Evolutionary conservation across 257 asterid genomes (phyloP), one percentile per base, ranked within the genome.

Genomic region (Dorcoceras hygrometricum): DNA sequence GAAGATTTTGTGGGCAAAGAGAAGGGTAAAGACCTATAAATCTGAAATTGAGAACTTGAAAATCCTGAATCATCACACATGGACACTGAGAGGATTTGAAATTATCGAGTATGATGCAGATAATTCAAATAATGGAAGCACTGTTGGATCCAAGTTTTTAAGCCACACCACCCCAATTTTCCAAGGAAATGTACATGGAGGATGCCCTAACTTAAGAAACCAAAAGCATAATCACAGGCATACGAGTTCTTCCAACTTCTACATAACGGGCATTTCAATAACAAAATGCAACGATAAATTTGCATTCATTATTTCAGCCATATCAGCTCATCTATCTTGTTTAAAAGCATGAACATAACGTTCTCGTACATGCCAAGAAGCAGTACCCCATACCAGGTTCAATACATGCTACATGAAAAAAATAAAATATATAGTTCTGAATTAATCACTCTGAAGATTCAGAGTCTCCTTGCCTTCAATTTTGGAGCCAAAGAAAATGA

Each of bases 401-500:
- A 36, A 64, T 24, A 16, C 39, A 62, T 1, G 27, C 43, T 16
- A 55, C 36, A 60, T 12, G 0, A 32, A 46, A 46, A 63, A 54
- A 51, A 55, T 22, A 64, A 22, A 16, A 23, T 23, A 51, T 54
- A 66, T 48, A 18, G 55, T 51, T 32, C 26, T 3, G 32, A 25
- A 39, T 54, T 48, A 43, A 32, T 31, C 48, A 54, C 25, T 24
- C 39, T 16, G 55, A 14, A 59, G 72, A 48, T 26, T 51, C 19
- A 63, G 53, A 71, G 46, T 12, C 63, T 62, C 18, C 63, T 53
- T 81, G 89, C 99, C 97, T 90, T 86, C 50, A 90, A 62, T 29
- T 58, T 78, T 62, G 92, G 81, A 32, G 88, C 97, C 83, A 90
- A 79, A 71, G 81, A 76, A 64, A 88, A 75, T 57, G 88, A 86